Evolutionary conservation across 257 asterid genomes (phyloP), one percentile per base, ranked within the genome.

Genomic region (Thymus quinquecostatus): DNA sequence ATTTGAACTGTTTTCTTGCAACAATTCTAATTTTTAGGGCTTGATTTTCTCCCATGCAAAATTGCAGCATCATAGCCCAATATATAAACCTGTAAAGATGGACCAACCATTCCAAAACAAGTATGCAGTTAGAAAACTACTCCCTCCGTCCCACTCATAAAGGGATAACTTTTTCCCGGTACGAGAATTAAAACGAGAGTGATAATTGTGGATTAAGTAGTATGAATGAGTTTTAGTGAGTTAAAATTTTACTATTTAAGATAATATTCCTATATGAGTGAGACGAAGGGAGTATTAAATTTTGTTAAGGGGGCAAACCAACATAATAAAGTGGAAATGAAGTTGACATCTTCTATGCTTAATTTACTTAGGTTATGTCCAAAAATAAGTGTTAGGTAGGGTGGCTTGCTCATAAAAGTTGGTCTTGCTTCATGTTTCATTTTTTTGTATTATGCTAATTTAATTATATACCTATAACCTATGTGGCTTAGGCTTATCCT

Each of bases 401-500:
- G 71, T 85, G 85, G 81, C 84, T 64, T 64, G 80, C 80, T 87
- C 87, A 76, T 58, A 51, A 72, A 64, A 79, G 44, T 81, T 67
- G 73, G 79, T 61, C 49, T 40, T 57, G n/a, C 49, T 79, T 51
- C 75, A 56, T 45, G 51, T 49, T 62, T 78, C 68, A 61, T 64
- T 59, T 56, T 21, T 63, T 4, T 44, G 5, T 66, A 61, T 60
- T 74, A 56, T 36, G 69, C 47, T 43, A 73, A 81, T 74, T 21
- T 21, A 21, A 21, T 21, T 21, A 21, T 65, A 65, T 41, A 53
- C 54, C 56, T 56, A 66, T 53, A 30, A 60, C 49, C 48, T 41
- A 21, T 60, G 40, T 38, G 6, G 43, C 27, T 62, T 21, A 73
- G 60, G 40, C 73, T 77, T 77, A 77, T 70, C 60, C 71, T 68